Percentiles rank a stretch among this genome's conserved stretches.
Conservation (phyloP, 345 rosid species). For the Cochlearia excelsa region DNA sequence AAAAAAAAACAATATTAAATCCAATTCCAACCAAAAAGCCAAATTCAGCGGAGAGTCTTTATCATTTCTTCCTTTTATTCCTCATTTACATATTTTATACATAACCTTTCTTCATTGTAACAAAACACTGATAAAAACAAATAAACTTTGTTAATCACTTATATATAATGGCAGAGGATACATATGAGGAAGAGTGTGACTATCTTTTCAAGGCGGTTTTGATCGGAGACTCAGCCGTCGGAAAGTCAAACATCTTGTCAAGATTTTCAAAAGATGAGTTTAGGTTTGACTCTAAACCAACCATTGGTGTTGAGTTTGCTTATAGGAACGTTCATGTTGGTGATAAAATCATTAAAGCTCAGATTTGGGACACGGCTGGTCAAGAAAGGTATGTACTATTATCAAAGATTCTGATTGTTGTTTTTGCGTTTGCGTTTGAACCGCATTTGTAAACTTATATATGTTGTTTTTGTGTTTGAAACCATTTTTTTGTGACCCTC, state of each 20-base stretch:
- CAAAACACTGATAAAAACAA: background rate
- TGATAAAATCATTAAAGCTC: constrained; percentile 82
- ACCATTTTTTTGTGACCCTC: too few relatives aligned
- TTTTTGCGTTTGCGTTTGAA: constrained; percentile 17
- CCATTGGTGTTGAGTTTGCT: constrained; percentile 90
- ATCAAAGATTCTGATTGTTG: too few relatives aligned
- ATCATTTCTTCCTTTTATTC: constrained; percentile 25
- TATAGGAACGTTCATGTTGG: constrained; percentile 65
- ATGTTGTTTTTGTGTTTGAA: too few relatives aligned
- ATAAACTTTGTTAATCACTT: background rate
- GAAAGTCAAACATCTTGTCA: constrained; percentile 82
- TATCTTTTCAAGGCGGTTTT: constrained; percentile 78
- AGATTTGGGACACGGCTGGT: constrained; percentile 98
- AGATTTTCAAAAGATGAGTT: constrained; percentile 75
- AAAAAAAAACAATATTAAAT: constrained; percentile 22
- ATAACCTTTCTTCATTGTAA: constrained; percentile 22
- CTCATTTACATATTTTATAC: background rate
- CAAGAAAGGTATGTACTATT: constrained; percentile 66
- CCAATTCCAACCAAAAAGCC: constrained; percentile 31
- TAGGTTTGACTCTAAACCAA: constrained; percentile 84
- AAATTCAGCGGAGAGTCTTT: constrained; percentile 32
- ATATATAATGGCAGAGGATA: constrained; percentile 36
- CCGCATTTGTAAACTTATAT: background rate
- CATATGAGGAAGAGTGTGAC: constrained; percentile 85
- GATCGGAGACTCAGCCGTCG: constrained; percentile 82